Evolutionary conservation across 225 moss, liverwort and hornwort species (phyloP).

Genomic region (Takakia lepidozioides): DNA sequence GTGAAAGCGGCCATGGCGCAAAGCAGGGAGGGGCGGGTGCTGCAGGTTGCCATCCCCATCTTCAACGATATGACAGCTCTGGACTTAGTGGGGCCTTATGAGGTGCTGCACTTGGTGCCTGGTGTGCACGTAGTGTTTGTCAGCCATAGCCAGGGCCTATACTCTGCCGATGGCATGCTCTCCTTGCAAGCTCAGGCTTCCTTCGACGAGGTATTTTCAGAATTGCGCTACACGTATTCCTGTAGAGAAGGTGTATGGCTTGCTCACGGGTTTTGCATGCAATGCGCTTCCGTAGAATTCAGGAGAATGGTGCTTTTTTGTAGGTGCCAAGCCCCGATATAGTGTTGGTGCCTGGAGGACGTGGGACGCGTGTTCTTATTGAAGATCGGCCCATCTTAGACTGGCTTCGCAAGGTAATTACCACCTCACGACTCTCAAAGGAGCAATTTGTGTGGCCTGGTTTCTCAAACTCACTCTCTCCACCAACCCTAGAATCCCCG

Average conservation of each 20-base stretch:
- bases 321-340: slow-evolving; percentile 68
- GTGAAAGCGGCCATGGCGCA: neutral
- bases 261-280: no score
- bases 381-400: slow-evolving; percentile 47
- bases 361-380: slow-evolving; percentile 21
- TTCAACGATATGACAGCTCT: slow-evolving; percentile 43
- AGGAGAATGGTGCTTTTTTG: no score
- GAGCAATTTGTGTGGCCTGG: no score
- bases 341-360: slow-evolving; percentile 62
- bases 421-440: no score
- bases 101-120: slow-evolving; percentile 43
- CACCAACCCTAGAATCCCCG: no score
- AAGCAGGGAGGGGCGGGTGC: slow-evolving; percentile 3
- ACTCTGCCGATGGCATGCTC: slow-evolving; percentile 23
- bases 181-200: slow-evolving; percentile 48
- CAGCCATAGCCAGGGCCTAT: slow-evolving; percentile 52
- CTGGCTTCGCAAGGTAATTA: slow-evolving; percentile 83
- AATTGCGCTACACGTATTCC: no score
- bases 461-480: no score
- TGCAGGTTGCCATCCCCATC: slow-evolving; percentile 64
- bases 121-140: slow-evolving; percentile 62
- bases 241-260: no score
- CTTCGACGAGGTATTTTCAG: slow-evolving; percentile 40
- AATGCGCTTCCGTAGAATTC: no score
- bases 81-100: slow-evolving; percentile 66